Evolutionary conservation across 2,329 filamentous ascomycete genomes (phyloP), one percentile per base, ranked within the genome.

Genomic region (Fusarium tuaranense): DNA sequence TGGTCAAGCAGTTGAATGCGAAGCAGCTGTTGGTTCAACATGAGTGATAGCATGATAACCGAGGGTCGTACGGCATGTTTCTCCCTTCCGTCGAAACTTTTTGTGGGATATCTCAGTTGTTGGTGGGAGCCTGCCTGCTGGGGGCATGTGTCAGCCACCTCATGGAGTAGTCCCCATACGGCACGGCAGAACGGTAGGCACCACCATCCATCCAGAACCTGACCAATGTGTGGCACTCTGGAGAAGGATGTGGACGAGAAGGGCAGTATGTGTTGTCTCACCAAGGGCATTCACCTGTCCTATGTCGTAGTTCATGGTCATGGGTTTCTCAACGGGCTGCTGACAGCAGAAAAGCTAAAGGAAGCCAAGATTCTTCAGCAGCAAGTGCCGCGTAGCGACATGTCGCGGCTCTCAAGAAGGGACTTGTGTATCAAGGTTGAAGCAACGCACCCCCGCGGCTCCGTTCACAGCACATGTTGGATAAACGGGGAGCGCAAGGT

Each of bases 11-110:
- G 48, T 32, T 16, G 38, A 36, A 44, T 39, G 22, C 22, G 38
- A 39, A 53, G 36, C 14, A 53, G 57, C 53, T 41, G 44, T 27
- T 60, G 53, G n/a, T 44, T 36, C 27, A 25, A 25, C 51, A 63
- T 20, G 20, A 61, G 48, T 51, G 38, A 61, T n/a, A 62, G 27
- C 30, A 48, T 32, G 51, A 25, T 55, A 46, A 36, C 41, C 39
- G 46, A 68, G 48, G n/a, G 63, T 38, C 46, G 64, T 27, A 55
- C 68, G 48, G 65, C 61, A 34, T 67, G 57, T 53, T 32, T 67
- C 36, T 72, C 38, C 59, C 58, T 63, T 39, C 36, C 22, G 30
- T 67, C 58, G 65, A 67, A 67, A 67, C 65, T 67, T 67, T 55
- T 44, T 63, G 65, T 67, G 65, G 65, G 32, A 62, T 65, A 18